Percentiles rank a stretch among this genome's conserved stretches.
These are phyloP conservation scores for Hyphochytrium catenoides DNA, from an alignment of 352 stramenopile genomes.

Conservation along the genomic window DNA sequence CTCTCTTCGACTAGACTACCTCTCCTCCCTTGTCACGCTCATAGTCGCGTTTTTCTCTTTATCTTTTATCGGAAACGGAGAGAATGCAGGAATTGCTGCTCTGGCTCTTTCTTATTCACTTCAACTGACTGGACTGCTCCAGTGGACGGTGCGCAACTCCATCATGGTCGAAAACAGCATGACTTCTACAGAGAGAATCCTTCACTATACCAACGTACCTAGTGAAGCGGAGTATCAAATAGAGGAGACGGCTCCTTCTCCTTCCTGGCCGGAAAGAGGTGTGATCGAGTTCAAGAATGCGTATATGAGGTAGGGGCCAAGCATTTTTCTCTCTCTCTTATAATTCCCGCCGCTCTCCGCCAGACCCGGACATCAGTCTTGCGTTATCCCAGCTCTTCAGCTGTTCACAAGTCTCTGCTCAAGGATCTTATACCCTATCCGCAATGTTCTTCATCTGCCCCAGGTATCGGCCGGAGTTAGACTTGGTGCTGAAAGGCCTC, in stretches of 20 bases:
- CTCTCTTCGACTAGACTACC: conserved; percentile 33
- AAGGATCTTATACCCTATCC: not conserved
- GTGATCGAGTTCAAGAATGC: conserved; percentile 13
- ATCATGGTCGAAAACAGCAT: conserved; percentile 5
- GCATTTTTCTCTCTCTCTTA: too few species aligned
- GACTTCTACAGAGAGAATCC: conserved; percentile 3
- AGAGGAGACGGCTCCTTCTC: too few species aligned
- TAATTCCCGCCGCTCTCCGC: too few species aligned
- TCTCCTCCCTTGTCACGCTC: too few species aligned
- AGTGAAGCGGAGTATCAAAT: too few species aligned
- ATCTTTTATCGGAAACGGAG: too few species aligned
- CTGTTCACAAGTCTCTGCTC: not conserved
- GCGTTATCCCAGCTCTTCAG: not conserved
- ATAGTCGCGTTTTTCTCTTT: too few species aligned
- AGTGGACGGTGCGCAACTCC: not conserved
- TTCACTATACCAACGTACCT: too few species aligned
- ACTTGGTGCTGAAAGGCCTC: conserved; percentile 20
- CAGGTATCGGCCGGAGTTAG: conserved; percentile 19
- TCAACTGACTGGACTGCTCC: conserved; percentile 2
- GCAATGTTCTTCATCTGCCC: not conserved
- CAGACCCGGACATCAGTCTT: too few species aligned
- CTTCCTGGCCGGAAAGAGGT: conserved; percentile 5
- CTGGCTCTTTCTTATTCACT: conserved; percentile 7
- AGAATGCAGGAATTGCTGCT: too few species aligned
- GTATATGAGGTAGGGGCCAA: conserved; percentile 36